A percentile compares a stretch with the other conserved stretches of the same genome.
These are phyloP conservation scores for Oxyria digyna DNA, from an alignment of 148 eudicot genomes.

Conservation along the genomic window DNA sequence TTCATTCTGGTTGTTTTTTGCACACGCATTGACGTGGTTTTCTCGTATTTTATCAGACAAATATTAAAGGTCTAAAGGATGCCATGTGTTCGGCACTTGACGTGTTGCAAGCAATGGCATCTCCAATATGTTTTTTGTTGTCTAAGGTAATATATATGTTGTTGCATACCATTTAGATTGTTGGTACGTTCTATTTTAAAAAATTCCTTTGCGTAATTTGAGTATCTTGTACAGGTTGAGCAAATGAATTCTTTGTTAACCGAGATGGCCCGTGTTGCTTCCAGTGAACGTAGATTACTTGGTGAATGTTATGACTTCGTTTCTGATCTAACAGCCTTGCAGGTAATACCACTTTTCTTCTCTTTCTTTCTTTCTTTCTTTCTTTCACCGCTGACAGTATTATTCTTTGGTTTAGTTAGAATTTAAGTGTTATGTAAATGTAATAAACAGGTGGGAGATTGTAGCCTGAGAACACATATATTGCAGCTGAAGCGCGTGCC, in stretches of 20 bases:
- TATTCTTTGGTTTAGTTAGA: too few relatives aligned
- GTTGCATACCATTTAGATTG: too few relatives aligned
- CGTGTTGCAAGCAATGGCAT: conserved; percentile 72
- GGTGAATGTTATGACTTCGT: conserved; percentile 52
- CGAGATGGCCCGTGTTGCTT: conserved; percentile 39
- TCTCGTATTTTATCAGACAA: conserved; percentile 29
- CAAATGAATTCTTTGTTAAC: conserved; percentile 32
- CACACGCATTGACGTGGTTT: background rate
- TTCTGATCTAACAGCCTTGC: conserved; percentile 43
- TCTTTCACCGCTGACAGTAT: too few relatives aligned
- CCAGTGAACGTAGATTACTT: conserved; percentile 40
- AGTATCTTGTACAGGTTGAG: conserved; percentile 50
- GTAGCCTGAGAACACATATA: conserved; percentile 54
- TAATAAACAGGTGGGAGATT: conserved; percentile 50
- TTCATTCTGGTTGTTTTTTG: background rate
- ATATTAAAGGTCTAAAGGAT: conserved; percentile 45
- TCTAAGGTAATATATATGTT: conserved; percentile 34
- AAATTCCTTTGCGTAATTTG: too few relatives aligned
- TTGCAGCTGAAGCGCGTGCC: conserved; percentile 27
- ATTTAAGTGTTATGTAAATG: background rate
- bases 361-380: background rate
- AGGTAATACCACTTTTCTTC: conserved; percentile 29
- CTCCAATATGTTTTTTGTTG: conserved; percentile 40
- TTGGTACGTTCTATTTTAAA: too few relatives aligned
- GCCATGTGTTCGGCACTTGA: conserved; percentile 75